Base-by-base conservation (phyloP, 345 rosid species). In the Euphorbia peplus region DNA sequence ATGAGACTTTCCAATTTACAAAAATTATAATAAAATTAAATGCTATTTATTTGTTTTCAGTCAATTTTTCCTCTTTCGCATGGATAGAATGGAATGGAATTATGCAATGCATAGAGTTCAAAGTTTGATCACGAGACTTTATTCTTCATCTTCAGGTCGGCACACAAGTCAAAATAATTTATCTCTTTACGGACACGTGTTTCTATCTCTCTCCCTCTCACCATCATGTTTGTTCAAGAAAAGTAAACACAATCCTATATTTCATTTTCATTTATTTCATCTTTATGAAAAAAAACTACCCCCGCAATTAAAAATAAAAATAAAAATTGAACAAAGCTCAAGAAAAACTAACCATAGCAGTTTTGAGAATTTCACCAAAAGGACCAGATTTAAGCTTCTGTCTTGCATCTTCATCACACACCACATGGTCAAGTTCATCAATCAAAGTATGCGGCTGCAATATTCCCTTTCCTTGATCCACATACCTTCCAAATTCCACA, bases 401-500 rank as follows among this genome's bases (percentile, higher is more conserved):
- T 70, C 76, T 78, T 1, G 82, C 73, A 72, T 82, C 81, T 21
- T 86, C 97, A 26, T 85, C 90, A 77, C 81, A 70, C 39, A 84
- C 63, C 32, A 90, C 48, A 44, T 78, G 85, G 29, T 91, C 91
- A 21, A 92, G 84, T 67, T 91, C 96, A 70, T 95, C 99, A 35
- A 95, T 74, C 86, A 95, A 76, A 66, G 82, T 85, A 80, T 95
- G 98, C 12, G 99, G 98, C 35, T 87, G 90, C 79, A 95, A 66
- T 41, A 95, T 88, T 61, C 93, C 93, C 77, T 91, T 95, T 5
- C 99, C 99, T 74, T 91, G 96, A 39, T 81, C 91, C 74, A 91
- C 96, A 56, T 91, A 95, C 87, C 99, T 95, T 79, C 60, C 75
- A 74, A 64, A 32, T 32, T 32, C 50, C 35, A 74, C 42, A 59